Conservation (phyloP, 345 rosid species). For the Dimocarpus longan region DNA sequence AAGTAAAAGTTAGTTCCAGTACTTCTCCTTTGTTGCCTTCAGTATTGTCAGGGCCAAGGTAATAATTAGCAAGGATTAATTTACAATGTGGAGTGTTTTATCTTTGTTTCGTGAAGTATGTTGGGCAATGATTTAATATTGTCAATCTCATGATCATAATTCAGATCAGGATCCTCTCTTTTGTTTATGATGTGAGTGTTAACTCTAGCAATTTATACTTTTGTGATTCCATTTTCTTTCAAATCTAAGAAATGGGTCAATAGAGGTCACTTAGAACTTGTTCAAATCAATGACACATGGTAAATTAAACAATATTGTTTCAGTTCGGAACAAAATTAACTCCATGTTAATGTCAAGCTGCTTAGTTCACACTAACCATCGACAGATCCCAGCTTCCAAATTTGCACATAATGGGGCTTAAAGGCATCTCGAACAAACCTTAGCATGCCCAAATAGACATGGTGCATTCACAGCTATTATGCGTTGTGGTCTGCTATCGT, state of each 20-base stretch:
- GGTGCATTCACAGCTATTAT: not conserved
- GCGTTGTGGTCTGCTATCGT: no score
- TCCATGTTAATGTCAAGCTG: not conserved
- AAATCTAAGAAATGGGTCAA: not conserved
- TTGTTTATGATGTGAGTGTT: not conserved
- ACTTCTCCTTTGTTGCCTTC: constrained; percentile 2
- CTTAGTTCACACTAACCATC: not conserved
- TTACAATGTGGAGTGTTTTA: not conserved
- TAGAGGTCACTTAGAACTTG: not conserved
- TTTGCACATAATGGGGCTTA: not conserved
- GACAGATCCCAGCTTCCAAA: not conserved
- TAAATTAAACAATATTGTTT: no score
- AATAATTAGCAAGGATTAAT: not conserved
- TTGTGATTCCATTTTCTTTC: not conserved
- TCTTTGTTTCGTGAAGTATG: not conserved
- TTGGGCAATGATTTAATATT: not conserved
- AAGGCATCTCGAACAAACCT: not conserved
- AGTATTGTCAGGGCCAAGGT: constrained; percentile 15
- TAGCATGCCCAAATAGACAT: not conserved
- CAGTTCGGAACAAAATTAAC: no score
- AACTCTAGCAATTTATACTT: not conserved
- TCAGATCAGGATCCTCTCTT: not conserved
- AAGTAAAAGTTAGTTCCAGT: not conserved
- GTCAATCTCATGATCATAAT: not conserved
- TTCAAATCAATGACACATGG: not conserved